Percentiles rank a stretch among this genome's conserved stretches.
These are phyloP conservation scores for Phytopythium delawarense DNA, from an alignment of 352 stramenopile species.

Conservation along the genomic window DNA sequence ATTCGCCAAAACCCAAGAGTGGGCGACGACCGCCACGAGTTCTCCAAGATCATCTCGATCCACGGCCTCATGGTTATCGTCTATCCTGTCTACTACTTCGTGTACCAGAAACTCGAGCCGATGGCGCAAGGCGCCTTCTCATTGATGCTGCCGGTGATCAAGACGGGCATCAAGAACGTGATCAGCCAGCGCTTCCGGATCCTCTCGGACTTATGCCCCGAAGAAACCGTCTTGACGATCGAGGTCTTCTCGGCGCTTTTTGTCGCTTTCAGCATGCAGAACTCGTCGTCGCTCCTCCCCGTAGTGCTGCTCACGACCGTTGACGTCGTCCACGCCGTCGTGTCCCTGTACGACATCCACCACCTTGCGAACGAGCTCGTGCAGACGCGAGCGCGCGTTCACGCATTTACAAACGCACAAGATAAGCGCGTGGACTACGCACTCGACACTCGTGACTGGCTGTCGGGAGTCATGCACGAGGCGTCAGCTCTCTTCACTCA, in stretches of 20 bases:
- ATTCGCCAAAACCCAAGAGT: conserved; percentile 11
- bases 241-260: conserved; percentile 29
- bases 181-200: conserved; percentile 10
- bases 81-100: conserved; percentile 20
- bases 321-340: conserved; percentile 14
- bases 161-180: conserved; percentile 19
- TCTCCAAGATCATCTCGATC: conserved; percentile 11
- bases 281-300: conserved; percentile 24
- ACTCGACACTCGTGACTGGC: too few species aligned
- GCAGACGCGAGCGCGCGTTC: background rate
- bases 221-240: conserved; percentile 17
- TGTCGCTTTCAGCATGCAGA: conserved; percentile 37
- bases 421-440: too few species aligned
- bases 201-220: conserved; percentile 13
- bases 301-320: conserved; percentile 16
- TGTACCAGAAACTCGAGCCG: conserved; percentile 13
- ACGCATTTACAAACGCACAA: too few species aligned
- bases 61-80: conserved; percentile 10
- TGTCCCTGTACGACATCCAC: conserved; percentile 14
- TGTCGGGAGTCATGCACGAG: too few species aligned
- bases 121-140: conserved; percentile 11
- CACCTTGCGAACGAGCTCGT: background rate
- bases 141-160: conserved; percentile 14
- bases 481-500: too few species aligned
- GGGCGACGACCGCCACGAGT: conserved; percentile 6